A percentile compares a stretch with the other conserved stretches of the same genome.
Evolutionary conservation across 495 filamentous ascomycete species (phyloP).

Genomic region (Tuber microsphaerosporum): DNA sequence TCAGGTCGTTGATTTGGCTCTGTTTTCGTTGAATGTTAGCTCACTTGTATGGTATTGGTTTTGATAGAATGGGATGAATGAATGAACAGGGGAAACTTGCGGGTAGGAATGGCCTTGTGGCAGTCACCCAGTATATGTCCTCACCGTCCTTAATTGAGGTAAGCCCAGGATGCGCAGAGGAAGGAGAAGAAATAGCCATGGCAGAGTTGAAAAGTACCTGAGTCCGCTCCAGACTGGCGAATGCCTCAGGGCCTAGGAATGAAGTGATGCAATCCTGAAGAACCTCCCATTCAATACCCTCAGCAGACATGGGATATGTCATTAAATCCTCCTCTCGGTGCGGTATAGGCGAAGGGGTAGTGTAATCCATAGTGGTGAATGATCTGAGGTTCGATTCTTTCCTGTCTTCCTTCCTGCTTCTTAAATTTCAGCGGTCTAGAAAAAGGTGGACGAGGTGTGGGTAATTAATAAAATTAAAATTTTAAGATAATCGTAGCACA

Average conservation of each 20-base stretch:
- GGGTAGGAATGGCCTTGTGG: constrained; percentile 16
- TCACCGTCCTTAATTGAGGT: constrained; percentile 5
- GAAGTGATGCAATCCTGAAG: constrained; percentile 19
- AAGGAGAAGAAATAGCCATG: not conserved
- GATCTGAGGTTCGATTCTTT: not conserved
- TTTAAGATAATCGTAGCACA: no score
- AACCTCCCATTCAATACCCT: constrained; percentile 22
- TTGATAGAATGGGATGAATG: not conserved
- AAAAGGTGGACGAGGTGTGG: not conserved
- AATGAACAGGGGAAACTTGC: not conserved
- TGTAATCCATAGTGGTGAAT: constrained; percentile 1
- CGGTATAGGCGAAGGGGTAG: not conserved
- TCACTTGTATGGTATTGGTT: not conserved
- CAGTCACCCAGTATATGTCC: constrained; percentile 15
- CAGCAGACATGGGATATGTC: constrained; percentile 17
- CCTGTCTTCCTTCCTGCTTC: not conserved
- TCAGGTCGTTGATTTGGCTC: constrained; percentile 24
- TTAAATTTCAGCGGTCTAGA: not conserved
- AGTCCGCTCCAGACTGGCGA: constrained; percentile 11
- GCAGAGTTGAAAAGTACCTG: constrained; percentile 8
- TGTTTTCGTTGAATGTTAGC: constrained; percentile 3
- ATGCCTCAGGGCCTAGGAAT: constrained; percentile 23
- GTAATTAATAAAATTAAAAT: no score
- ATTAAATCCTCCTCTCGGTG: constrained; percentile 10
- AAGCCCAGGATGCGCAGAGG: constrained; percentile 1